Evolutionary conservation across 2,329 filamentous ascomycete genomes (phyloP).

Genomic region (Ceratocystis colombiana): DNA sequence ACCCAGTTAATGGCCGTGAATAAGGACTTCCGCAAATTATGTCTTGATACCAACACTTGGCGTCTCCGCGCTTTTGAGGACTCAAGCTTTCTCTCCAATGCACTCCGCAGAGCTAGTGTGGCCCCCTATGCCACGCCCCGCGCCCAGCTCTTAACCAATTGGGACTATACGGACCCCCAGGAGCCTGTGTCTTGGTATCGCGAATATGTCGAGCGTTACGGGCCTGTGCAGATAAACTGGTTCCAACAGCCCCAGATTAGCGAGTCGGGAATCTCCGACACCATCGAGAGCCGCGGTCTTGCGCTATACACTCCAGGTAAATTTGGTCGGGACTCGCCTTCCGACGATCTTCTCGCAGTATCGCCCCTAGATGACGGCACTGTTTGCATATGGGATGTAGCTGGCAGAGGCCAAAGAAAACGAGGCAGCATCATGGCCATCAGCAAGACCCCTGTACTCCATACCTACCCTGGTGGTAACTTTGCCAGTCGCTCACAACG

Average conservation of each 20-base stretch:
- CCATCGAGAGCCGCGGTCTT: conserved; percentile 61
- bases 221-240: conserved; percentile 65
- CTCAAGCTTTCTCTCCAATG: conserved; percentile 37
- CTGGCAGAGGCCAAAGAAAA: conserved; percentile 40
- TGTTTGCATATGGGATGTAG: conserved; percentile 76
- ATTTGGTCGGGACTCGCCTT: conserved; percentile 40
- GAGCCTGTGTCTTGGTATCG: conserved; percentile 77
- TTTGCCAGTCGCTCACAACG: conserved; percentile 17
- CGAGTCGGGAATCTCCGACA: conserved; percentile 37
- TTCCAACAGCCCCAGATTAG: conserved; percentile 50
- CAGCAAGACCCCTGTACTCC: conserved; percentile 56
- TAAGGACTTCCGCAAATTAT: conserved; percentile 47
- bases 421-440: conserved; percentile 55
- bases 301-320: conserved; percentile 47
- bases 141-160: conserved; percentile 57
- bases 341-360: conserved; percentile 47
- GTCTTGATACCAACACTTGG: conserved; percentile 69
- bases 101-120: not conserved
- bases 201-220: conserved; percentile 77
- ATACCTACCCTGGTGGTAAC: conserved; percentile 12
- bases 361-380: conserved; percentile 75
- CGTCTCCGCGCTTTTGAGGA: conserved; percentile 61
- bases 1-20: conserved; percentile 15
- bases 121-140: not conserved
- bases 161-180: conserved; percentile 65